These are phyloP conservation scores for Pseudocercospora fuligena DNA, from an alignment of 2,329 filamentous ascomycete species.

Conservation along the genomic window DNA sequence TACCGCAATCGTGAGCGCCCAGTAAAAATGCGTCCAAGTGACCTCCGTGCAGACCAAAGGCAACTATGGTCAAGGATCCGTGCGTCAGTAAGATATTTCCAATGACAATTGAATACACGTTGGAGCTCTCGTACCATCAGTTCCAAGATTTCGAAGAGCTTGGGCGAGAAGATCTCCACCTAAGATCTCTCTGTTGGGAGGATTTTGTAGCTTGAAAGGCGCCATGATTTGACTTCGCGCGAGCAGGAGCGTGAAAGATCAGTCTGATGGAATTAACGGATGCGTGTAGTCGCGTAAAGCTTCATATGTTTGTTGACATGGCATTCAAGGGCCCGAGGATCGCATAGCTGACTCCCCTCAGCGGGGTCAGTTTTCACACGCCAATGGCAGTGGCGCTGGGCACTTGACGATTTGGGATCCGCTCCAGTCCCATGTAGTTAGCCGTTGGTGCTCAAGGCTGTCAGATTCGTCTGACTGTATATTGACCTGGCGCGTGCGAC, in stretches of 20 bases:
- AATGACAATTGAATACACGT: neutral
- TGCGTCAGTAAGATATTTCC: neutral
- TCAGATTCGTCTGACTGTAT: neutral
- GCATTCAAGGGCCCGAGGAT: slow-evolving; percentile 12
- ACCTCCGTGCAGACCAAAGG: slow-evolving; percentile 55
- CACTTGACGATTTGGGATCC: neutral
- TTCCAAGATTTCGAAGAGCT: slow-evolving; percentile 48
- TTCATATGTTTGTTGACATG: neutral
- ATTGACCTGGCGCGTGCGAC: neutral
- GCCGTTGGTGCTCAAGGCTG: neutral
- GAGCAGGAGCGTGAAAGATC: neutral
- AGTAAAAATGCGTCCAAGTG: slow-evolving; percentile 56
- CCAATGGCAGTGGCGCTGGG: slow-evolving; percentile 3
- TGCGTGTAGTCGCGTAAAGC: neutral
- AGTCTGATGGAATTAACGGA: neutral
- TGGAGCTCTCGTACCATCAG: slow-evolving; percentile 29
- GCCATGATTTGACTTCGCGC: slow-evolving; percentile 18
- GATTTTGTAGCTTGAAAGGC: slow-evolving; percentile 38
- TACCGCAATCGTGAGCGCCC: slow-evolving; percentile 48
- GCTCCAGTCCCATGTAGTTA: neutral
- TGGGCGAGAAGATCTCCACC: slow-evolving; percentile 55
- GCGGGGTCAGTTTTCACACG: neutral
- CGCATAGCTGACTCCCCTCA: slow-evolving; percentile 16
- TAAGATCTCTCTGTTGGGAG: slow-evolving; percentile 47
- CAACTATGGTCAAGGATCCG: slow-evolving; percentile 34